phyloP scores from a whole-genome alignment of 495 filamentous ascomycete species.

The Podospora australis region DNA sequence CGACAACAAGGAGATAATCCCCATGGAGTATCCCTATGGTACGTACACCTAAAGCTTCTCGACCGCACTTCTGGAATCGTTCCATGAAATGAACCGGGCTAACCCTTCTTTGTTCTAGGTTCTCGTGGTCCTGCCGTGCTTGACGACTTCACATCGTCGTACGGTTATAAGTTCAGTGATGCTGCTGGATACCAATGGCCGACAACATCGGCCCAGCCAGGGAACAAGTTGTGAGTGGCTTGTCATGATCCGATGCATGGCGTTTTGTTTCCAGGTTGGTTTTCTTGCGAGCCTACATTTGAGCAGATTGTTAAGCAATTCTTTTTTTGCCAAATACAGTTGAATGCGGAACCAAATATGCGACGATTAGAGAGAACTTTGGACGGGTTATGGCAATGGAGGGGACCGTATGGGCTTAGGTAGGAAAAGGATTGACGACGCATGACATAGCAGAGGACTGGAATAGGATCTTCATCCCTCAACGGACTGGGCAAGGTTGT shows the following conservation, averaged over 20 bases:
- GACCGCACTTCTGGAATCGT: not conserved
- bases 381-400: too few relatives aligned
- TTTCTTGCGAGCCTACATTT: not conserved
- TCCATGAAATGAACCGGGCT: slow-evolving; percentile 1
- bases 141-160: slow-evolving; percentile 96
- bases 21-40: slow-evolving; percentile 99
- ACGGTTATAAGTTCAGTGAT: slow-evolving; percentile 98
- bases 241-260: slow-evolving; percentile 4
- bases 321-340: slow-evolving; percentile 11
- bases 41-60: slow-evolving; percentile 42
- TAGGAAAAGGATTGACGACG: not conserved
- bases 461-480: not conserved
- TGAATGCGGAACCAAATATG: too few relatives aligned
- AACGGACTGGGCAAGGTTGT: not conserved
- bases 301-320: slow-evolving; percentile 19
- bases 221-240: slow-evolving; percentile 62
- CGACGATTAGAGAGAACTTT: too few relatives aligned
- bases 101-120: too few relatives aligned
- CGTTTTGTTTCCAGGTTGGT: slow-evolving; percentile 5
- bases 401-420: not conserved
- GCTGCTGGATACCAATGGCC: slow-evolving; percentile 96
- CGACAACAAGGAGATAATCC: slow-evolving; percentile 97
- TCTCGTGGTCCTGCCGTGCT: slow-evolving; percentile 94
- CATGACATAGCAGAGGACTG: not conserved
- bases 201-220: slow-evolving; percentile 50